Evolutionary conservation across 2,329 filamentous ascomycete species (phyloP).

Genomic region (Tolypocladium ovalisporum): DNA sequence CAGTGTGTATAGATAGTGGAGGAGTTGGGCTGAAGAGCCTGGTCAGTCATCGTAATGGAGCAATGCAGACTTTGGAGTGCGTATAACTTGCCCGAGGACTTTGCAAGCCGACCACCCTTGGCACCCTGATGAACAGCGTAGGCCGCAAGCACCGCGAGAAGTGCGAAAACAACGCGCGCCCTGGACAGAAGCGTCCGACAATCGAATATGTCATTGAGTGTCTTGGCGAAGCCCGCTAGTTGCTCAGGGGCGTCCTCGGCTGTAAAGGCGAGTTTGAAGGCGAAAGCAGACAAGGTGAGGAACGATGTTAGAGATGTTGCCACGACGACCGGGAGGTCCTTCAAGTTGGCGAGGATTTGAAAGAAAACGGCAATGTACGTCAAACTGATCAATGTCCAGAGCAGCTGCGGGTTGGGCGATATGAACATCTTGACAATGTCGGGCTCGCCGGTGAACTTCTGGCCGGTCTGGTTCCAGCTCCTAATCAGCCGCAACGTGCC

Average conservation of each 20-base stretch:
- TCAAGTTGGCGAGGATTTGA: constrained; percentile 31
- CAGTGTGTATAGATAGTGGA: constrained; percentile 64
- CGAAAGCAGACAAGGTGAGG: constrained; percentile 46
- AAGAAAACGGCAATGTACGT: constrained; percentile 54
- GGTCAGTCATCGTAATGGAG: not conserved
- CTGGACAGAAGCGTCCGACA: constrained; percentile 34
- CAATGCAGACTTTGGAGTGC: not conserved
- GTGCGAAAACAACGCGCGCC: constrained; percentile 39
- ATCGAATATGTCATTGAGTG: constrained; percentile 27
- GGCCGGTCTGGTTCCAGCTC: constrained; percentile 93
- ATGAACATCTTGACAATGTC: constrained; percentile 73
- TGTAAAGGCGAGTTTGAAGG: constrained; percentile 87
- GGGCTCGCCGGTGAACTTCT: constrained; percentile 85
- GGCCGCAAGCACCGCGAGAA: constrained; percentile 26
- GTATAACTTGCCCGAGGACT: constrained; percentile 16
- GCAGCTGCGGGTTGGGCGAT: constrained; percentile 46
- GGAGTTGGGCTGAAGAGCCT: constrained; percentile 23
- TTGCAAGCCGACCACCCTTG: constrained; percentile 12
- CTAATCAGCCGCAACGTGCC: constrained; percentile 54
- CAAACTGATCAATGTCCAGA: constrained; percentile 64
- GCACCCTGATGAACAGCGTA: constrained; percentile 29
- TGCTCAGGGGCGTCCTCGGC: constrained; percentile 81
- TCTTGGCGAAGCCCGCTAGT: constrained; percentile 36
- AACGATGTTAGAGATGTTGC: constrained; percentile 28
- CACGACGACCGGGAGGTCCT: constrained; percentile 28